Conservation (phyloP, 305 asterid genomes). For the Ilex paraguariensis region DNA sequence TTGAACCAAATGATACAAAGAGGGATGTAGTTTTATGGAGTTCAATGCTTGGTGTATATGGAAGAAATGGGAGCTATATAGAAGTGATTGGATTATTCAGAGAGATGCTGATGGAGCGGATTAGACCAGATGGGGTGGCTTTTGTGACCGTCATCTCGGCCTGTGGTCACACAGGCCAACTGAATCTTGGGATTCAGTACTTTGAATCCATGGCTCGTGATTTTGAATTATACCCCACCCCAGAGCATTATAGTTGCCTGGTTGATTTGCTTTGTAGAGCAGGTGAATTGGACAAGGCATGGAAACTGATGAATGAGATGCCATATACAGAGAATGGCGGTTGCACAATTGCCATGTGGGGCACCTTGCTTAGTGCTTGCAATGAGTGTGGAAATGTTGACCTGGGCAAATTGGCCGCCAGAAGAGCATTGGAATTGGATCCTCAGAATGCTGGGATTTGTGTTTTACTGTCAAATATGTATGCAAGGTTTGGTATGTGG, state of each 20-base stretch:
- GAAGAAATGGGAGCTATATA: slow-evolving; percentile 49
- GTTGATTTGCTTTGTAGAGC: slow-evolving; percentile 81
- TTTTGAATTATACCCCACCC: slow-evolving; percentile 44
- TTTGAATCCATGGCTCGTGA: slow-evolving; percentile 59
- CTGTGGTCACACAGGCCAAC: slow-evolving; percentile 84
- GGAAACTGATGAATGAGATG: slow-evolving; percentile 40
- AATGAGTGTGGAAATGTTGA: slow-evolving; percentile 59
- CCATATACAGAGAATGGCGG: slow-evolving; percentile 24
- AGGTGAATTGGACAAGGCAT: slow-evolving; percentile 75
- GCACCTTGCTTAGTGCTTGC: slow-evolving; percentile 79
- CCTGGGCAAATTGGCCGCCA: slow-evolving; percentile 71
- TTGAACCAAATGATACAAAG: slow-evolving; percentile 13
- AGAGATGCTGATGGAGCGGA: slow-evolving; percentile 60
- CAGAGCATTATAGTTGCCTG: slow-evolving; percentile 76
- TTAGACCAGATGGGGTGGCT: slow-evolving; percentile 66
- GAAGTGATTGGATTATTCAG: slow-evolving; percentile 50
- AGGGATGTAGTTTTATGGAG: slow-evolving; percentile 82
- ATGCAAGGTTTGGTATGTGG: slow-evolving; percentile 78
- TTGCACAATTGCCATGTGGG: slow-evolving; percentile 62
- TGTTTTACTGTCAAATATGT: slow-evolving; percentile 68
- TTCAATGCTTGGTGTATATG: slow-evolving; percentile 67
- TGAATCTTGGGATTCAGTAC: slow-evolving; percentile 59
- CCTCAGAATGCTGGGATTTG: slow-evolving; percentile 63
- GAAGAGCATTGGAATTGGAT: slow-evolving; percentile 60
- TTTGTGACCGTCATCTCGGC: slow-evolving; percentile 75